Conservation (phyloP, 805 yeast genomes). For the Wickerhamomyces sydowiorum region DNA sequence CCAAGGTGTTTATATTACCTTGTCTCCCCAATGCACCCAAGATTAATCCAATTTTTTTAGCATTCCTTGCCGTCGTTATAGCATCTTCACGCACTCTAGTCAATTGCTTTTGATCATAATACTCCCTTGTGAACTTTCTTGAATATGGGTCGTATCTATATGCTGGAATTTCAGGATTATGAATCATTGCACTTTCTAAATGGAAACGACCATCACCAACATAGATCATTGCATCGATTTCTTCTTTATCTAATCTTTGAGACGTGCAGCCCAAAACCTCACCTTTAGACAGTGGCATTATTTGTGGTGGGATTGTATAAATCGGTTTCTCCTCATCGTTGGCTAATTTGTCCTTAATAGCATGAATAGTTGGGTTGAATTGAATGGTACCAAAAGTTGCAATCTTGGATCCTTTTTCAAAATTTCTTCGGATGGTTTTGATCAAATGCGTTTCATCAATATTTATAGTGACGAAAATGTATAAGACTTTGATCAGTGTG, state of each 20-base stretch:
- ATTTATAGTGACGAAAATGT: conserved; percentile 88
- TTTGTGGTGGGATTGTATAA: conserved; percentile 79
- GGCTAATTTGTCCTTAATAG: conserved; percentile 56
- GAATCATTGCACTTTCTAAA: conserved; percentile 94
- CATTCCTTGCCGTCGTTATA: conserved; percentile 49
- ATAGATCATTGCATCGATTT: conserved; percentile 76
- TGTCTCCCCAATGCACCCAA: conserved; percentile 95
- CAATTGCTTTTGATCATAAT: conserved; percentile 83
- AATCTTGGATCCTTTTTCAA: conserved; percentile 53
- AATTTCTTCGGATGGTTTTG: conserved; percentile 70
- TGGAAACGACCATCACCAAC: conserved; percentile 97
- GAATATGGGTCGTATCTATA: conserved; percentile 94
- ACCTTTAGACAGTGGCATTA: conserved; percentile 88
- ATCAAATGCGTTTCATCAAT: conserved; percentile 80
- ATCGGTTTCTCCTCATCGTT: conserved; percentile 41
- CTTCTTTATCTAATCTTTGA: conserved; percentile 61
- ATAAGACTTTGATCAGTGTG: conserved; percentile 86
- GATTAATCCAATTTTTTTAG: conserved; percentile 73
- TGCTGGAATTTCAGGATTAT: conserved; percentile 89
- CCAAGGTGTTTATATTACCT: conserved; percentile 77
- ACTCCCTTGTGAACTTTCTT: conserved; percentile 82
- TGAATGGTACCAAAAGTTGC: conserved; percentile 96
- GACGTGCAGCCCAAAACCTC: conserved; percentile 97
- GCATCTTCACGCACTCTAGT: conserved; percentile 70
- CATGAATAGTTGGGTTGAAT: conserved; percentile 90